Evolutionary conservation across 2,329 filamentous ascomycete genomes (phyloP), one percentile per base, ranked within the genome.

Genomic region (Aspergillus thermomutatus): DNA sequence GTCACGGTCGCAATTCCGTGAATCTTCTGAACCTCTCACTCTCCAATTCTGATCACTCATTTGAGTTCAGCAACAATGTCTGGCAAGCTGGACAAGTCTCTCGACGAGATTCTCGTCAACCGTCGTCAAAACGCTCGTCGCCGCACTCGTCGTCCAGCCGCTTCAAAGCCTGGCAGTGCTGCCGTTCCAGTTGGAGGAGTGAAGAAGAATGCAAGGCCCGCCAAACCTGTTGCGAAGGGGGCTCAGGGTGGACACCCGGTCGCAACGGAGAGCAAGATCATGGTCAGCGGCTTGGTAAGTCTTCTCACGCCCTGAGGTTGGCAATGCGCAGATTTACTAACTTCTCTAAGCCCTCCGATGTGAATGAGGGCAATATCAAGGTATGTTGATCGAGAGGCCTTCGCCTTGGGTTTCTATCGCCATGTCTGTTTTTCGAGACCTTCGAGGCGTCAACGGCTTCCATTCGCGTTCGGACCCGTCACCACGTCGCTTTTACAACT

Each of bases 331-430:
- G 25, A 41, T 49, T 53, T 80, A 89, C 77, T 51, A 55, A 58
- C 51, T 8, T 3, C 8, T 26, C 8, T 19, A 34, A 97, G 91
- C 94, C 94, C 76, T 87, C 88, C 82, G 94, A 99, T 87, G 92
- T 99, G 78, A 91, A 87, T 80, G 93, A 97, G 85, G 82, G 81
- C 81, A 91, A 95, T 87, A 95, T 99, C 82, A 97, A 99, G 94
- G 94, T 99, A 99, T 95, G 94, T 99, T 92, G 89, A 92, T 87
- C 83, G 85, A 89, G 82, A 88, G 87, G 87, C 85, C 79, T 72
- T 79, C 75, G 77, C 86, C 81, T 83, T 83, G 85, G 86, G 85
- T 83, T 87, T 86, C 83, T 79, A 83, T 88, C 86, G 86, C 84
- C 85, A 80, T 79, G 73, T 80, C 75, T 69, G 63, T 69, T 75